Conservation (phyloP, 495 filamentous ascomycete genomes). For the Tricharina praecox region DNA sequence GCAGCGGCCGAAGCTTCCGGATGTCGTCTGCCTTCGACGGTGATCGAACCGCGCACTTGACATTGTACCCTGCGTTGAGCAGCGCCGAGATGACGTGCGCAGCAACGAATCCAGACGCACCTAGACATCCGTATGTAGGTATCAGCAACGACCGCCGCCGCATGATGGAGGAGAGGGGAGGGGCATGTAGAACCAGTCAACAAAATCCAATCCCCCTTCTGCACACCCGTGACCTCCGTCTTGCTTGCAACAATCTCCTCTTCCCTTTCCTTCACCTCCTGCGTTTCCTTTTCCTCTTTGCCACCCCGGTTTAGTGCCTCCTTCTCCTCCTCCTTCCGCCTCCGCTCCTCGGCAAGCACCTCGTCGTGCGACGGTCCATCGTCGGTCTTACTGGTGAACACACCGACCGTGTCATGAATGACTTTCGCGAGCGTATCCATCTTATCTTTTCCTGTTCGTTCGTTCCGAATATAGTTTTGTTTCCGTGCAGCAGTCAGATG, state of each 20-base stretch:
- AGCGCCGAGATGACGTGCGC: conserved; percentile 9
- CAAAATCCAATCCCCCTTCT: conserved; percentile 4
- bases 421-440: conserved; percentile 4
- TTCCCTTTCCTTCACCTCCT: too few species aligned
- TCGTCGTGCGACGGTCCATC: too few species aligned
- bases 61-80: conserved; percentile 27
- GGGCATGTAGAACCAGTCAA: not conserved
- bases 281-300: too few species aligned
- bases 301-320: too few species aligned
- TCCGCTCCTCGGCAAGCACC: too few species aligned
- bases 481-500: too few species aligned
- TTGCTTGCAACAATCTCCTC: too few species aligned
- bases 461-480: too few species aligned
- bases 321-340: too few species aligned
- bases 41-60: conserved; percentile 69
- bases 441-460: too few species aligned
- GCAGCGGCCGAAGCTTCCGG: conserved; percentile 26
- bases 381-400: not conserved
- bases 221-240: too few species aligned
- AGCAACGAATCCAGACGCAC: conserved; percentile 56
- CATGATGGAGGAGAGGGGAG: not conserved
- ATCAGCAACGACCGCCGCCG: not conserved
- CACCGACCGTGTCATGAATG: conserved; percentile 1
- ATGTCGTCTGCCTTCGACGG: conserved; percentile 62
- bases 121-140: too few species aligned